Base-by-base conservation (phyloP, 805 yeast genomes). In the Komagataella pseudopastoris region DNA sequence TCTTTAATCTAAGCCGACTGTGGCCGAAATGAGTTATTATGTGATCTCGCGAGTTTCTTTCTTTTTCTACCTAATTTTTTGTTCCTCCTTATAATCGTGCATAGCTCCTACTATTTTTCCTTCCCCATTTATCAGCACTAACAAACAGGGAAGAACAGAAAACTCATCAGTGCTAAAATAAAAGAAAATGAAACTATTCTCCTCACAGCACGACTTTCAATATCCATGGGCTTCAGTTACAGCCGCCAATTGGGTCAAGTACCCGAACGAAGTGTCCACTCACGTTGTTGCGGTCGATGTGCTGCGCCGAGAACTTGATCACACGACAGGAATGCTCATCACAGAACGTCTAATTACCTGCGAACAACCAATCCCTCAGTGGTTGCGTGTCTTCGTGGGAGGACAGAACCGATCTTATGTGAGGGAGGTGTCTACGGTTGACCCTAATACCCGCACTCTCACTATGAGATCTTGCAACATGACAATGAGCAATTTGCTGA, bases 221-320 rank as follows among this genome's bases (percentile, higher is more conserved):
- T 90, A 93, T 62, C 79, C 95, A 0, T 91, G 98, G 97, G 95
- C 85, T 23, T 88, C 85, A 59, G 96, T 91, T 23, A 85, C 96
- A 0, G 89, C 95, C 1, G 97, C 98, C 50, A 89, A 90, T 67
- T 91, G 99, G 99, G 81, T 78, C 57, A 91, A 91, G 59, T 91
- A 91, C 67, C 99, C 99, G n/a, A 91, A 93, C 63, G 95, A 89
- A 59, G 74, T 83, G 53, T 82, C 96, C 6, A 78, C 95, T 0
- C 99, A 91, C 66, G 99, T 91, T 7, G 83, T 88, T 24, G 93
- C 93, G 1, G 98, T 93, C 17, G 99, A 91, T 63, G 88, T 88
- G 1, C 66, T 91, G 36, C 73, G 85, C 53, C 74, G 98, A 56
- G 88, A 83, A 58, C 61, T 88, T 18, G 77, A 80, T 57, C 67